These are phyloP conservation scores for Phytophthora cajani DNA, from an alignment of 352 stramenopile genomes.

Conservation along the genomic window DNA sequence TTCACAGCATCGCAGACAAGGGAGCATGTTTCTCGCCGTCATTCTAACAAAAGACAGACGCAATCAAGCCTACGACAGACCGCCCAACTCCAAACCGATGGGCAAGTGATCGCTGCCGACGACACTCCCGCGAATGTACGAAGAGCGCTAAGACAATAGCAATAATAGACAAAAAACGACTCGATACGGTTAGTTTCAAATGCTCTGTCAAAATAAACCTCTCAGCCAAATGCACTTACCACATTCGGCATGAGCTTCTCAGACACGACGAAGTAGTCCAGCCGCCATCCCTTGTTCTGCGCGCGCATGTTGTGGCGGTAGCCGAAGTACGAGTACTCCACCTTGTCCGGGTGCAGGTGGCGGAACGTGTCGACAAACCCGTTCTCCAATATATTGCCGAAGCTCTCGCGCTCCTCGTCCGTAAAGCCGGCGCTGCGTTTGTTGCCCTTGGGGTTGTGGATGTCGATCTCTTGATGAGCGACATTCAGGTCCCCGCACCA, in stretches of 20 bases:
- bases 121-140: constrained; percentile 70
- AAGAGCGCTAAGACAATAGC: constrained; percentile 38
- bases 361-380: constrained; percentile 85
- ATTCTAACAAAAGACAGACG: background rate
- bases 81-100: constrained; percentile 67
- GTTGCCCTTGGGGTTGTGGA: constrained; percentile 87
- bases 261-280: constrained; percentile 88
- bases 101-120: constrained; percentile 83
- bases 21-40: background rate
- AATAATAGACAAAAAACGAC: background rate
- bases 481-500: constrained; percentile 90
- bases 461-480: constrained; percentile 89
- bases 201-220: background rate
- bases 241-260: constrained; percentile 60
- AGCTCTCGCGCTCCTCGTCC: constrained; percentile 81
- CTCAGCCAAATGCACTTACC: constrained; percentile 45
- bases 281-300: constrained; percentile 89
- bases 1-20: background rate
- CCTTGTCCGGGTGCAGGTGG: constrained; percentile 62
- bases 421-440: constrained; percentile 81
- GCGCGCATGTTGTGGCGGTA: constrained; percentile 80
- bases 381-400: constrained; percentile 57
- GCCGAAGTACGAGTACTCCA: constrained; percentile 84
- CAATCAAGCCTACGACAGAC: constrained; percentile 7
- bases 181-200: background rate